Percentiles rank a stretch among this genome's conserved stretches.
These are phyloP conservation scores for Zygotorulaspora florentina DNA, from an alignment of 805 yeast species.

Conservation along the genomic window DNA sequence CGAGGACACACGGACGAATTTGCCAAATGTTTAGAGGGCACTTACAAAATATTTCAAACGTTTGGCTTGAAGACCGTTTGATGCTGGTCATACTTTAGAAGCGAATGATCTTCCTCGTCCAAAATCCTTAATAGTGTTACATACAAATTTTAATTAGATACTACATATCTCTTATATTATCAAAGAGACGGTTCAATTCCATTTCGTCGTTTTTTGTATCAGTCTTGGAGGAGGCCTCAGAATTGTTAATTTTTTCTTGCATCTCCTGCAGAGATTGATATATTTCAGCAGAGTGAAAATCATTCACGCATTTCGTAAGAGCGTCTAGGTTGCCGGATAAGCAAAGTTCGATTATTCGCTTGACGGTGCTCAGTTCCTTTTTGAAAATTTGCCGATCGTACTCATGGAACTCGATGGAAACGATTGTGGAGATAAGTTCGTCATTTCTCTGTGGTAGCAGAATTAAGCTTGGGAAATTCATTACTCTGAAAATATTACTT, in stretches of 20 bases:
- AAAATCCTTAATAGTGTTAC: background rate
- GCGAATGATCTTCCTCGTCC: no score
- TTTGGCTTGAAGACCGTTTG: no score
- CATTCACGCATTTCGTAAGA: background rate
- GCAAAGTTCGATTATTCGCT: slow-evolving; percentile 6
- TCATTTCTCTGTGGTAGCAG: slow-evolving; percentile 4
- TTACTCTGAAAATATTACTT: slow-evolving; percentile 17
- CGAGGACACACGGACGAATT: no score
- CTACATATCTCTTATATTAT: slow-evolving; percentile 5
- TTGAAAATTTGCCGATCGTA: slow-evolving; percentile 9
- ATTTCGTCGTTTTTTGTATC: background rate
- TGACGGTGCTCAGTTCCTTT: slow-evolving; percentile 2
- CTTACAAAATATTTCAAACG: no score
- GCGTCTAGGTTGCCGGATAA: background rate
- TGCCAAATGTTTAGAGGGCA: no score
- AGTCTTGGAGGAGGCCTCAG: background rate
- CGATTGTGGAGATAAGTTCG: slow-evolving; percentile 1
- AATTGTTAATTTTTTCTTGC: slow-evolving; percentile 1
- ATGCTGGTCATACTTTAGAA: no score
- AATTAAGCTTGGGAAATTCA: slow-evolving; percentile 12
- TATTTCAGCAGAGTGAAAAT: slow-evolving; percentile 8
- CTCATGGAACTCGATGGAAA: slow-evolving; percentile 4
- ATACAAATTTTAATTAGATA: background rate
- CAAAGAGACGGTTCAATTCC: background rate
- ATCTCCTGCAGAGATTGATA: slow-evolving; percentile 9